Evolutionary conservation across 768 basidiomycete species (phyloP).

Genomic region (Auriculariales sp.): DNA sequence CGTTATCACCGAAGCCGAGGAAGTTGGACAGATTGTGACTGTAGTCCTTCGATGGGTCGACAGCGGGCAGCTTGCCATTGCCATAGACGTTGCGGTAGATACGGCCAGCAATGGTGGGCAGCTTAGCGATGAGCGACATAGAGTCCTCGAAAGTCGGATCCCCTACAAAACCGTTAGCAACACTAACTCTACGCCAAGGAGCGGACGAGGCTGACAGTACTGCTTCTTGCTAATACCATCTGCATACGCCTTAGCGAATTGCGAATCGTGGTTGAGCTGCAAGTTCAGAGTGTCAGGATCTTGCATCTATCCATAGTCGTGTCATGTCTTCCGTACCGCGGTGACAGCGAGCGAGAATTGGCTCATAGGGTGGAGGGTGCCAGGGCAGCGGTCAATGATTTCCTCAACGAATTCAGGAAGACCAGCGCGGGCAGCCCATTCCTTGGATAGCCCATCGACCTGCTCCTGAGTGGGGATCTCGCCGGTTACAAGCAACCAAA

Average conservation of each 20-base stretch:
- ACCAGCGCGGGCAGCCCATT: slow-evolving; percentile 88
- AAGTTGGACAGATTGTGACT: slow-evolving; percentile 79
- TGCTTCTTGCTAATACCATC: slow-evolving; percentile 87
- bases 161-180: background rate
- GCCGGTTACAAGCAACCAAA: slow-evolving; percentile 95
- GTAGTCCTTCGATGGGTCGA: slow-evolving; percentile 77
- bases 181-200: background rate
- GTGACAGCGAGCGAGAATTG: slow-evolving; percentile 95
- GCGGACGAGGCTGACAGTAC: slow-evolving; percentile 71
- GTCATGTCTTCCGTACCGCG: slow-evolving; percentile 36
- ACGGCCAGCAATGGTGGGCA: slow-evolving; percentile 90
- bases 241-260: slow-evolving; percentile 90
- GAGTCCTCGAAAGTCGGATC: background rate
- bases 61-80: slow-evolving; percentile 71
- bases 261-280: slow-evolving; percentile 86
- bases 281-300: slow-evolving; percentile 4
- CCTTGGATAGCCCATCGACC: slow-evolving; percentile 69
- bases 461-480: slow-evolving; percentile 88
- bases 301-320: background rate
- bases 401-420: slow-evolving; percentile 95
- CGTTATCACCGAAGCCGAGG: slow-evolving; percentile 82
- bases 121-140: slow-evolving; percentile 57
- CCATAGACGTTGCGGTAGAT: slow-evolving; percentile 84
- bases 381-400: slow-evolving; percentile 82
- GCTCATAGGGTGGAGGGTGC: slow-evolving; percentile 95